A percentile compares a stretch with the other conserved stretches of the same genome.
Conservation (phyloP, 306 rosid genomes). For the Quercus dentata region DNA sequence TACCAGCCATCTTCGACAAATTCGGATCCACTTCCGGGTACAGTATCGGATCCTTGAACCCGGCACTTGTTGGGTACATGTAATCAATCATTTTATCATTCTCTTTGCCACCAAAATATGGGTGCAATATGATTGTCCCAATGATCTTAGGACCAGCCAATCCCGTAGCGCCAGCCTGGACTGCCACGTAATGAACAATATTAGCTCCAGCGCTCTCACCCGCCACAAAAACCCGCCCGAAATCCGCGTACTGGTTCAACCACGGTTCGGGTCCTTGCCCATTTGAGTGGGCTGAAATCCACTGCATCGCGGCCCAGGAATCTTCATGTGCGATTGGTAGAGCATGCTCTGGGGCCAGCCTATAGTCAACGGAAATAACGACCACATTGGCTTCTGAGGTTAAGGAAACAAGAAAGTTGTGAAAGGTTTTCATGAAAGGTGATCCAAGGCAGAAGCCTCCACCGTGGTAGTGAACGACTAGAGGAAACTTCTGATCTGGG, state of each 20-base stretch:
- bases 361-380: conserved; percentile 21
- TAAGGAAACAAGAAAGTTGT: background rate
- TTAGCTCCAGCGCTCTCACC: conserved; percentile 32
- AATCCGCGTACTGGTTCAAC: conserved; percentile 22
- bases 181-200: conserved; percentile 24
- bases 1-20: conserved; percentile 2
- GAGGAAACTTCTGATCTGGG: conserved; percentile 19
- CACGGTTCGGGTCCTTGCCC: conserved; percentile 25
- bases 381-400: conserved; percentile 7
- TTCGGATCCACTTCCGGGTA: conserved; percentile 18
- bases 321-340: conserved; percentile 28
- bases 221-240: conserved; percentile 20
- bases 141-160: conserved; percentile 1
- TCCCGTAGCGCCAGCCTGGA: conserved; percentile 12
- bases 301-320: conserved; percentile 21
- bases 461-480: conserved; percentile 32
- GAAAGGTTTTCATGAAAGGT: background rate
- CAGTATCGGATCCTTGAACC: conserved; percentile 7
- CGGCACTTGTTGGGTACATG: conserved; percentile 8
- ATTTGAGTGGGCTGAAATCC: conserved; percentile 12
- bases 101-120: conserved; percentile 13
- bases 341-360: conserved; percentile 27
- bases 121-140: conserved; percentile 18
- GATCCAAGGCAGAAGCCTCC: conserved; percentile 33
- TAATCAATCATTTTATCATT: conserved; percentile 9